Evolutionary conservation across 2,329 filamentous ascomycete species (phyloP).

Genomic region (Pseudocercospora fuligena): DNA sequence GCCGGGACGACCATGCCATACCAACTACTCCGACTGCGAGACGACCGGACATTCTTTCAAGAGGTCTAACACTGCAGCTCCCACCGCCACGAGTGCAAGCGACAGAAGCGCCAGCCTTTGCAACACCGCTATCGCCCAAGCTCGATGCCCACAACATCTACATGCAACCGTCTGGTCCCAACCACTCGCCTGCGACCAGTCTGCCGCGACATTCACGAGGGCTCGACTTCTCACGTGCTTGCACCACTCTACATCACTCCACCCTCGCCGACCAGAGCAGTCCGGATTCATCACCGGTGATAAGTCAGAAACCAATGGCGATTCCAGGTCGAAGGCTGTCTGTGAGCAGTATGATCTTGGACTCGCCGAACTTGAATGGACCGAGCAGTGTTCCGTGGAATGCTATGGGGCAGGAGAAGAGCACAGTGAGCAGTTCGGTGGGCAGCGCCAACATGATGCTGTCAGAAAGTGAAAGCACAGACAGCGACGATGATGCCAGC

Average conservation of each 20-base stretch:
- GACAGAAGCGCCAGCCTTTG: constrained; percentile 48
- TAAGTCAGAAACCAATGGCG: constrained; percentile 69
- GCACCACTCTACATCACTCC: constrained; percentile 93
- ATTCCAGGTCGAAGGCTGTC: constrained; percentile 58
- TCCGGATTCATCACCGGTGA: constrained; percentile 87
- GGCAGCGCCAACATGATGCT: constrained; percentile 80
- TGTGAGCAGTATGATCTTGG: constrained; percentile 51
- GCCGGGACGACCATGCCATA: constrained; percentile 51
- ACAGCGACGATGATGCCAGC: constrained; percentile 62
- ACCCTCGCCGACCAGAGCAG: constrained; percentile 87
- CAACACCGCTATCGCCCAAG: constrained; percentile 78
- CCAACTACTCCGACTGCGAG: constrained; percentile 46
- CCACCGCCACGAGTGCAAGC: constrained; percentile 50
- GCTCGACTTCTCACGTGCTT: constrained; percentile 89
- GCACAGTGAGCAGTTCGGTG: constrained; percentile 76
- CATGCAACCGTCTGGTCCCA: constrained; percentile 48
- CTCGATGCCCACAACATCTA: constrained; percentile 84
- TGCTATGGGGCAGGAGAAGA: constrained; percentile 61
- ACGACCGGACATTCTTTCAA: constrained; percentile 65
- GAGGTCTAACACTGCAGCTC: constrained; percentile 73
- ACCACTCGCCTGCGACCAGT: constrained; percentile 76
- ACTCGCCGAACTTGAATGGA: constrained; percentile 64
- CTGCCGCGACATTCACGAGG: constrained; percentile 87
- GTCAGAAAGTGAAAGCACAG: constrained; percentile 76
- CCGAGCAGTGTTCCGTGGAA: constrained; percentile 30